A percentile compares a stretch with the other conserved stretches of the same genome.
Conservation (phyloP, 2,329 filamentous ascomycete species). For the Xylariales sp. region DNA sequence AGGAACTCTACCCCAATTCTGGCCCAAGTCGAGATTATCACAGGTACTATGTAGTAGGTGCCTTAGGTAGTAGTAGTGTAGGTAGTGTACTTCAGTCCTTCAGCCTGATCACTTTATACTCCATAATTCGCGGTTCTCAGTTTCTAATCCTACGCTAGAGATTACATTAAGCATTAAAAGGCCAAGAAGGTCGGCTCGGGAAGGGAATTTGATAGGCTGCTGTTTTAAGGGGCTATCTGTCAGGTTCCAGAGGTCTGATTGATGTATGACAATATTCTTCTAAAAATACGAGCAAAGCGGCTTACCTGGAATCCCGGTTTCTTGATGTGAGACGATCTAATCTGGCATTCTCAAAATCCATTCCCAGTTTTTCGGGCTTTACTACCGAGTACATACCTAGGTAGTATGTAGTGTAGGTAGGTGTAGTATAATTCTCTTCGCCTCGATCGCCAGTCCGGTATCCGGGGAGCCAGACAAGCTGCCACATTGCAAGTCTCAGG, state of each 20-base stretch:
- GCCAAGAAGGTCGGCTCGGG: constrained; percentile 18
- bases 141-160: background rate
- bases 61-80: too few species aligned
- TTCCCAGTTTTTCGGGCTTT: constrained; percentile 25
- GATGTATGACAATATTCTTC: constrained; percentile 15
- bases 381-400: background rate
- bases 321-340: constrained; percentile 18
- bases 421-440: background rate
- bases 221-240: constrained; percentile 32
- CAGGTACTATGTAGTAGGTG: too few species aligned
- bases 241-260: constrained; percentile 17
- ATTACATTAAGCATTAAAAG: constrained; percentile 9
- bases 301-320: constrained; percentile 24
- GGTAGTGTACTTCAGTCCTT: background rate
- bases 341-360: constrained; percentile 12
- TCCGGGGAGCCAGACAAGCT: constrained; percentile 27
- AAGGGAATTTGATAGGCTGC: constrained; percentile 20
- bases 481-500: constrained; percentile 30
- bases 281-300: constrained; percentile 13
- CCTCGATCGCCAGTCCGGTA: constrained; percentile 11
- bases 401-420: background rate
- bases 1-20: too few species aligned
- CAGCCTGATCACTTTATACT: background rate
- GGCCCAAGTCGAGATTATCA: too few species aligned
- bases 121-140: background rate